Evolutionary conservation across 495 filamentous ascomycete species (phyloP), one percentile per base, ranked within the genome.

Genomic region (Rusavskia elegans): DNA sequence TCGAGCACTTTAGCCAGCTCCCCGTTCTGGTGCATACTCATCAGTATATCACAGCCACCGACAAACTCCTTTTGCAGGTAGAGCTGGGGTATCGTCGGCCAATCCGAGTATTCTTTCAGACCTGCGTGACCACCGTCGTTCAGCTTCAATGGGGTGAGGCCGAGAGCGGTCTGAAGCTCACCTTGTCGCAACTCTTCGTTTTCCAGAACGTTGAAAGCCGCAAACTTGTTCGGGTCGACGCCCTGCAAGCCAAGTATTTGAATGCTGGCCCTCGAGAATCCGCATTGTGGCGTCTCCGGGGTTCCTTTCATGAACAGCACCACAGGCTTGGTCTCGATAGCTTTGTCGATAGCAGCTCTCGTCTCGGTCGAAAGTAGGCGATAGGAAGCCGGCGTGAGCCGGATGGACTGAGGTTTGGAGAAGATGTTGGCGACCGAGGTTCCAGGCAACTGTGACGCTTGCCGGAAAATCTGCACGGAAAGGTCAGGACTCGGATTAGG

Each of bases 241-340:
- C 93, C 92, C 66, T 98, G 92, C 64, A 94, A 64, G 30, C 90
- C 86, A 25, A 98, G 73, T 54, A 98, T 89, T 73, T 96, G 89
- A 63, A 98, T 88, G 63, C 80, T 90, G 23, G 92, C 90, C 61
- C 89, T 77, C 49, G 92, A 98, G 72, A 96, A 98, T 38, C 92
- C 92, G 66, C 92, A 98, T 64, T 98, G 90, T n/a, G 92, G 92
- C 21, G 78, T 87, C 67, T 96, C 92, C 39, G 92, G 92, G 2
- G 92, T 96, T 49, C 92, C 90, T 69, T 97, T 97, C 90, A 97
- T 97, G 72, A 97, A 98, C 25, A 98, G 76, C 16, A 98, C 92
- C 0, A 98, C 90, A 4, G 89, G 90, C 10, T 87, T 82, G 2
- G 87, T 85, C 23, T 64, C 69, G 19, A 97, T 79, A 9, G 89